These are phyloP conservation scores for Hypoxylon cercidicola DNA, from an alignment of 495 filamentous ascomycete species.

Conservation along the genomic window DNA sequence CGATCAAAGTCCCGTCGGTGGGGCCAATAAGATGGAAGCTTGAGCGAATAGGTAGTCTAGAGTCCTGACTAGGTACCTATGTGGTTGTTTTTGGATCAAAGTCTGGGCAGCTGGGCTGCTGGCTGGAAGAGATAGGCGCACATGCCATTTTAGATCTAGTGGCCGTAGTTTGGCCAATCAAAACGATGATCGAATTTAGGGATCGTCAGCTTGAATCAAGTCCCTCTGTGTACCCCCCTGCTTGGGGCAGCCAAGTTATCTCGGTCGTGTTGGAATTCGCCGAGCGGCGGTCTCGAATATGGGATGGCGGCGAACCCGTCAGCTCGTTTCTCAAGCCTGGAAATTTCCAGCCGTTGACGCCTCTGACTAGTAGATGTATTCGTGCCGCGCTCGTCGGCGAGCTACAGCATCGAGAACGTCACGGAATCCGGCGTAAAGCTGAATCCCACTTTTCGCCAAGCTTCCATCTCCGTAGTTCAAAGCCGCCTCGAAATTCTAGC, in stretches of 20 bases:
- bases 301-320: background rate
- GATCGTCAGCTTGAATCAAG: background rate
- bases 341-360: background rate
- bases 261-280: background rate
- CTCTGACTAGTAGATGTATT: background rate
- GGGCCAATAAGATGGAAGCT: conserved; percentile 6
- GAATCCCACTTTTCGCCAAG: conserved; percentile 2
- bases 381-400: background rate
- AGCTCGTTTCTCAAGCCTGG: background rate
- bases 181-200: background rate
- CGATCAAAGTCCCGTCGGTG: background rate
- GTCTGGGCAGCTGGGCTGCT: no score
- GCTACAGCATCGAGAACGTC: no score
- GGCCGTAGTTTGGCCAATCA: background rate
- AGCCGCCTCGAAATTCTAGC: background rate
- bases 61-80: no score
- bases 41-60: conserved; percentile 2
- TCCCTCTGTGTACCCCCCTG: background rate
- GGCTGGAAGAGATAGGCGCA: conserved; percentile 3
- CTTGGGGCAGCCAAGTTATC: background rate
- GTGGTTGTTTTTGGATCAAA: no score
- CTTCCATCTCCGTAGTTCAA: background rate
- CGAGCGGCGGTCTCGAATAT: background rate
- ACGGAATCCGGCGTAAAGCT: background rate
- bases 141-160: background rate